Percentiles rank a stretch among this genome's conserved stretches.
Evolutionary conservation across 2,329 filamentous ascomycete species (phyloP).

Genomic region (Ambrosiella cleistominuta): DNA sequence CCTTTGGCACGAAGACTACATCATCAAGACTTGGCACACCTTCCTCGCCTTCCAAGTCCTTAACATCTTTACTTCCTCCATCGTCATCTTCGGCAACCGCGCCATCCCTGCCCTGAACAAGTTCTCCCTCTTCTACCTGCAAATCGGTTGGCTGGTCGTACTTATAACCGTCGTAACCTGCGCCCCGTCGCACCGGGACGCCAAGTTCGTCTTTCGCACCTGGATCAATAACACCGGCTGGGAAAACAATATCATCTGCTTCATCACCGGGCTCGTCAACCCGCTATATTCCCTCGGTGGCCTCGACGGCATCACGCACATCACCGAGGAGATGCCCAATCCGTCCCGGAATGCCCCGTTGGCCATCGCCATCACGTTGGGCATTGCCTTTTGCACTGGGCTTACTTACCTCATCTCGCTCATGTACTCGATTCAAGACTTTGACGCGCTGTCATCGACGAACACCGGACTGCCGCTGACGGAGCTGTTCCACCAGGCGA

Average conservation of each 20-base stretch:
- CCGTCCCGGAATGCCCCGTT: conserved; percentile 23
- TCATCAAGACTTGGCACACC: conserved; percentile 29
- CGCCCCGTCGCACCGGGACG: conserved; percentile 26
- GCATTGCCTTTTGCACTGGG: conserved; percentile 32
- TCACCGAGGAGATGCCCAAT: conserved; percentile 32
- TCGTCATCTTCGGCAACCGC: conserved; percentile 31
- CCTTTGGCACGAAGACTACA: conserved; percentile 20
- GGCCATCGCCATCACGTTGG: conserved; percentile 26
- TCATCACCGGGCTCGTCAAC: conserved; percentile 33
- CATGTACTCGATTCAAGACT: conserved; percentile 34
- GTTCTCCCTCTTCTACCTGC: conserved; percentile 28
- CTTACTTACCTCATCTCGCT: conserved; percentile 31
- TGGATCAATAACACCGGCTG: conserved; percentile 37
- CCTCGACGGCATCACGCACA: conserved; percentile 30
- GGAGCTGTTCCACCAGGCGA: conserved; percentile 29
- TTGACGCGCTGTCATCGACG: conserved; percentile 24
- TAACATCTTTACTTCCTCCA: conserved; percentile 25
- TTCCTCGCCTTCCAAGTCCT: conserved; percentile 27
- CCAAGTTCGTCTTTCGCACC: conserved; percentile 32
- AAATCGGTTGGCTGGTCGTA: conserved; percentile 29
- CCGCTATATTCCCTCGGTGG: conserved; percentile 29
- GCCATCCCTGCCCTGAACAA: conserved; percentile 27
- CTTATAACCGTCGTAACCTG: conserved; percentile 30
- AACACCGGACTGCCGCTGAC: conserved; percentile 27
- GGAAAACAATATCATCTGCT: conserved; percentile 30